These are phyloP conservation scores for Simmondsia chinensis DNA, from an alignment of 148 eudicot species.

Conservation along the genomic window DNA sequence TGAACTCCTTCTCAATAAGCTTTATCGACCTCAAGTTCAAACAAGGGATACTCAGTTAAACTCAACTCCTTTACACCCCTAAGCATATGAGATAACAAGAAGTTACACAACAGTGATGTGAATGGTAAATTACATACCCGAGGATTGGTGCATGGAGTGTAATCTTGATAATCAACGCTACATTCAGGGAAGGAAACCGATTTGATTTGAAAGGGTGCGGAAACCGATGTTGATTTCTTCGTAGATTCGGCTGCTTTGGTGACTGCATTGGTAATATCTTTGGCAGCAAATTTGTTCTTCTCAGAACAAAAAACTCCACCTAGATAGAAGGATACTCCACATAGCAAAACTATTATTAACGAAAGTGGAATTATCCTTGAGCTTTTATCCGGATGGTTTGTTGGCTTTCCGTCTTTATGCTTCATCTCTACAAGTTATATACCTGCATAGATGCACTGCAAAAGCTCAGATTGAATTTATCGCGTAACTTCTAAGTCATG, in stretches of 20 bases:
- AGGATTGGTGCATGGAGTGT: conserved; percentile 98
- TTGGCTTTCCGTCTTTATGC: conserved; percentile 54
- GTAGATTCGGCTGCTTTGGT: conserved; percentile 21
- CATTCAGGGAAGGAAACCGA: conserved; percentile 60
- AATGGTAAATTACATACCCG: too few species aligned
- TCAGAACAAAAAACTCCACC: conserved; percentile 68
- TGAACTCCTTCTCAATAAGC: too few species aligned
- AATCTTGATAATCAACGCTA: conserved; percentile 55
- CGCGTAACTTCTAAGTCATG: too few species aligned
- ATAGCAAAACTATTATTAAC: conserved; percentile 41
- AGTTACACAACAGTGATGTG: too few species aligned
- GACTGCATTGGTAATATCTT: conserved; percentile 19
- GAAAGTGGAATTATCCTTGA: conserved; percentile 43
- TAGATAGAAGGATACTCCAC: conserved; percentile 84
- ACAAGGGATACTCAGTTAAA: too few species aligned
- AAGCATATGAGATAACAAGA: too few species aligned
- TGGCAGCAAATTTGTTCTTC: conserved; percentile 24
- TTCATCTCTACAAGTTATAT: too few species aligned
- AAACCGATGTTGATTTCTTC: conserved; percentile 14
- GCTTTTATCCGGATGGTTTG: conserved; percentile 37
- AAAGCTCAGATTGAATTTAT: too few species aligned
- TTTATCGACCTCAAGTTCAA: too few species aligned
- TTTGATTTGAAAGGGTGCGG: conserved; percentile 39
- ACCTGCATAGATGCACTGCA: too few species aligned
- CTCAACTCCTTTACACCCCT: too few species aligned